phyloP scores from a whole-genome alignment of 768 basidiomycete species.

The Suillus brevipes region DNA sequence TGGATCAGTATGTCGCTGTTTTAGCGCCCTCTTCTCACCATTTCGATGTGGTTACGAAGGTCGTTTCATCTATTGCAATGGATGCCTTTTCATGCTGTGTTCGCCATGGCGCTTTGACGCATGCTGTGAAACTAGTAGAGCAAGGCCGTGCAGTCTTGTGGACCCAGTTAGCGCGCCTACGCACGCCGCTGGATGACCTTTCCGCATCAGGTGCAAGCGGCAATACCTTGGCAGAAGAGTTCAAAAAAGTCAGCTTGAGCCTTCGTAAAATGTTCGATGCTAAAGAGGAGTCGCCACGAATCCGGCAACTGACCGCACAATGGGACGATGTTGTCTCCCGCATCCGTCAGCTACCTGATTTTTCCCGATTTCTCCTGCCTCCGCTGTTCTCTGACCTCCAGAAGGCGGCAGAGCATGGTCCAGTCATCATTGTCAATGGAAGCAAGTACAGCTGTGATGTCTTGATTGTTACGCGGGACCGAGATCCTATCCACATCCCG shows the following conservation, averaged over 20 bases:
- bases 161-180: constrained; percentile 27
- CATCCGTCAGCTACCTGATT: constrained; percentile 13
- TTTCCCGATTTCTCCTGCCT: constrained; percentile 21
- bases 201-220: neutral
- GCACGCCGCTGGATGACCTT: constrained; percentile 26
- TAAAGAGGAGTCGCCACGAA: constrained; percentile 8
- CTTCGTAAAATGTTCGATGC: constrained; percentile 2
- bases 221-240: constrained; percentile 2
- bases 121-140: constrained; percentile 30
- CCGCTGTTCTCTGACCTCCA: constrained; percentile 13
- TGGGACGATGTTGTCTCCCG: constrained; percentile 10
- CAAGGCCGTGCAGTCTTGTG: constrained; percentile 31
- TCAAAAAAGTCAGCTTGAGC: constrained; percentile 9
- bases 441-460: constrained; percentile 17
- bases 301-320: constrained; percentile 12
- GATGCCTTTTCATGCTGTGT: constrained; percentile 17
- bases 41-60: constrained; percentile 2
- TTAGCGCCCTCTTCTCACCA: constrained; percentile 17
- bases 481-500: constrained; percentile 1
- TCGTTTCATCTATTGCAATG: neutral
- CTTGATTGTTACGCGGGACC: constrained; percentile 7
- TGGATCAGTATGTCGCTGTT: constrained; percentile 20
- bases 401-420: constrained; percentile 17
- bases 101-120: constrained; percentile 2
- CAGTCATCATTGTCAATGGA: constrained; percentile 20